A percentile compares a stretch with the other conserved stretches of the same genome.
phyloP scores from a whole-genome alignment of 116 monocot genomes.

The Dioscorea cayenensis region DNA sequence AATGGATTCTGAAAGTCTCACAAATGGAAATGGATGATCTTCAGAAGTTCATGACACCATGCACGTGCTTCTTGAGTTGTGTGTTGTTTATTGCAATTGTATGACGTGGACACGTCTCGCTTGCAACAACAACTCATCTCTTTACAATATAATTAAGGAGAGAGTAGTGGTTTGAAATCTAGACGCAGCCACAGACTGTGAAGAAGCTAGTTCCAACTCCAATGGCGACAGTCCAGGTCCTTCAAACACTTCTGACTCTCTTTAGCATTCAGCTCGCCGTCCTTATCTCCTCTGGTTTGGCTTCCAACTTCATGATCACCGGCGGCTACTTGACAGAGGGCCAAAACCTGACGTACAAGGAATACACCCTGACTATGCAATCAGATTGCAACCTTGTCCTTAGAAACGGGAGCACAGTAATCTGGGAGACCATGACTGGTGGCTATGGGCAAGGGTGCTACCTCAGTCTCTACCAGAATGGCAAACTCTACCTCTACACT shows the following conservation, averaged over 20 bases:
- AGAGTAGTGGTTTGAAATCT: too few relatives aligned
- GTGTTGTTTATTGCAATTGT: too few relatives aligned
- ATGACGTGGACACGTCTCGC: too few relatives aligned
- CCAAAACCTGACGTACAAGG: not conserved
- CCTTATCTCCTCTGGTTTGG: not conserved
- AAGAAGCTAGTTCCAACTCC: not conserved
- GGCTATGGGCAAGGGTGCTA: not conserved
- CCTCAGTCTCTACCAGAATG: not conserved
- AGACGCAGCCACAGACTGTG: too few relatives aligned
- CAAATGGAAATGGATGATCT: too few relatives aligned
- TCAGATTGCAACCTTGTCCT: constrained; percentile 4
- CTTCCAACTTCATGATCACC: not conserved
- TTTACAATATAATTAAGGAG: not conserved
- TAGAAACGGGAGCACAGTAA: not conserved
- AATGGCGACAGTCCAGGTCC: not conserved
- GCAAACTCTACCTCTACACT: not conserved
- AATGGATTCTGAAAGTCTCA: too few relatives aligned
- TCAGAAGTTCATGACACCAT: too few relatives aligned
- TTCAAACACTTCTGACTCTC: not conserved
- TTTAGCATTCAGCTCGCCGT: not conserved
- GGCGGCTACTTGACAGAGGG: not conserved
- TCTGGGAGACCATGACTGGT: not conserved
- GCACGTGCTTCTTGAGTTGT: too few relatives aligned
- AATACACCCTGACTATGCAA: not conserved
- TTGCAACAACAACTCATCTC: too few relatives aligned